These are phyloP conservation scores for Globisporangium yorkense DNA, from an alignment of 352 stramenopile genomes.

Conservation along the genomic window DNA sequence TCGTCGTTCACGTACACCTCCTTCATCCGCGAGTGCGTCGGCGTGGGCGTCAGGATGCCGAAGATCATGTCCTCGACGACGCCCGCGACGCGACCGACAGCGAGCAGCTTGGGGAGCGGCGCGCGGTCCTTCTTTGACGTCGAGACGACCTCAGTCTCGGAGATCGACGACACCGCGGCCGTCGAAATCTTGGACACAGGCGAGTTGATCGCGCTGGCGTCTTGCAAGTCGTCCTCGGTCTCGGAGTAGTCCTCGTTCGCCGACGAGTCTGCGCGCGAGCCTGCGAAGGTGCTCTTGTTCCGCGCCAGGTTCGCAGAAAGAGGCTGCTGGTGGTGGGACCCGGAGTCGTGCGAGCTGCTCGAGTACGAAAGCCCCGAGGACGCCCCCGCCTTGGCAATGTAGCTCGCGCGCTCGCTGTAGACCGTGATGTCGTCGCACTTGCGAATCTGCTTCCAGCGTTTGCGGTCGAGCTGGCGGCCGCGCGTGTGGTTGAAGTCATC, in stretches of 20 bases:
- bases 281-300: too few relatives aligned
- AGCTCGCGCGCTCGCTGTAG: slow-evolving; percentile 21
- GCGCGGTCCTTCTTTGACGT: neutral
- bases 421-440: slow-evolving; percentile 26
- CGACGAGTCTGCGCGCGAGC: too few relatives aligned
- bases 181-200: neutral
- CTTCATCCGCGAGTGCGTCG: slow-evolving; percentile 23
- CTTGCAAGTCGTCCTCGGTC: neutral
- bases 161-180: neutral
- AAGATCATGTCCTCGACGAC: slow-evolving; percentile 55
- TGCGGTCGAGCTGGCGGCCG: slow-evolving; percentile 20
- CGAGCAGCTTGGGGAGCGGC: slow-evolving; percentile 25
- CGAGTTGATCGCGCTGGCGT: neutral
- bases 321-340: too few relatives aligned
- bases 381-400: too few relatives aligned
- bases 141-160: neutral
- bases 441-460: slow-evolving; percentile 36
- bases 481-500: slow-evolving; percentile 26
- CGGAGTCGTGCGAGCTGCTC: neutral
- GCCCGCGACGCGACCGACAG: slow-evolving; percentile 30
- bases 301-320: too few relatives aligned
- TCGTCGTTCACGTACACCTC: slow-evolving; percentile 29
- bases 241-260: neutral
- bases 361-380: neutral
- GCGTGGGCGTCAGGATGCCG: slow-evolving; percentile 28